These are phyloP conservation scores for Trichoderma guizhouense DNA, from an alignment of 2,329 filamentous ascomycete species.

Conservation along the genomic window DNA sequence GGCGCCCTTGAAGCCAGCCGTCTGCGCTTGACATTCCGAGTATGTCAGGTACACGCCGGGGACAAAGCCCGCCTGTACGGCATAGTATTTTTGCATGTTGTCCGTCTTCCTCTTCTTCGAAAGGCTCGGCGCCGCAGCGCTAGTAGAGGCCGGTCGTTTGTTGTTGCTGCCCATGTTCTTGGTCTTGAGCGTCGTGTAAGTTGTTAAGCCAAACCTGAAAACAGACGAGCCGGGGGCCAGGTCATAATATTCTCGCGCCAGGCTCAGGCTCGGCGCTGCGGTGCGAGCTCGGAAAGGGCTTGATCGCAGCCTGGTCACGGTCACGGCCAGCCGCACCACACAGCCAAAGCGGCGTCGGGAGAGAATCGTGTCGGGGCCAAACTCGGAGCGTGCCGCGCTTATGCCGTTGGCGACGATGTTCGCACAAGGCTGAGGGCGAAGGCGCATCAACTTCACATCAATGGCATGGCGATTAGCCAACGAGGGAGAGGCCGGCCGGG, in stretches of 20 bases:
- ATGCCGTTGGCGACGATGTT: constrained; percentile 22
- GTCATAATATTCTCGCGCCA: constrained; percentile 24
- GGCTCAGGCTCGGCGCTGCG: constrained; percentile 20
- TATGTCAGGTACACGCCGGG: constrained; percentile 63
- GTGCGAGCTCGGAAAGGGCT: constrained; percentile 6
- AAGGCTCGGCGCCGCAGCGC: constrained; percentile 19
- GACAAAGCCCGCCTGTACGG: constrained; percentile 53
- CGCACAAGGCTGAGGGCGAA: constrained; percentile 26
- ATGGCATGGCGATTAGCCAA: constrained; percentile 25
- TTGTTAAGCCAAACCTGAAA: constrained; percentile 25
- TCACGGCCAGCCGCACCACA: constrained; percentile 1
- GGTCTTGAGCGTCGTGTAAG: background rate
- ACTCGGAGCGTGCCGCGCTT: constrained; percentile 14
- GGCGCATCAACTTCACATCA: constrained; percentile 27
- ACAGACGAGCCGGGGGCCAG: constrained; percentile 22
- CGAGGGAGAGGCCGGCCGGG: background rate
- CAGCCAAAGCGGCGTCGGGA: background rate
- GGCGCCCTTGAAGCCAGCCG: constrained; percentile 59
- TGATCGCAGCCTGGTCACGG: background rate
- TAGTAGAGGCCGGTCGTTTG: constrained; percentile 29
- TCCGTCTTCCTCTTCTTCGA: constrained; percentile 50
- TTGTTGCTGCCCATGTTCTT: constrained; percentile 28
- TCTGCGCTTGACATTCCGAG: constrained; percentile 60
- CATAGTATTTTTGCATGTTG: constrained; percentile 57
- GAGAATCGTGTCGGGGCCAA: background rate